phyloP scores from a whole-genome alignment of 2,329 filamentous ascomycete species.

The Moelleriella libera region DNA sequence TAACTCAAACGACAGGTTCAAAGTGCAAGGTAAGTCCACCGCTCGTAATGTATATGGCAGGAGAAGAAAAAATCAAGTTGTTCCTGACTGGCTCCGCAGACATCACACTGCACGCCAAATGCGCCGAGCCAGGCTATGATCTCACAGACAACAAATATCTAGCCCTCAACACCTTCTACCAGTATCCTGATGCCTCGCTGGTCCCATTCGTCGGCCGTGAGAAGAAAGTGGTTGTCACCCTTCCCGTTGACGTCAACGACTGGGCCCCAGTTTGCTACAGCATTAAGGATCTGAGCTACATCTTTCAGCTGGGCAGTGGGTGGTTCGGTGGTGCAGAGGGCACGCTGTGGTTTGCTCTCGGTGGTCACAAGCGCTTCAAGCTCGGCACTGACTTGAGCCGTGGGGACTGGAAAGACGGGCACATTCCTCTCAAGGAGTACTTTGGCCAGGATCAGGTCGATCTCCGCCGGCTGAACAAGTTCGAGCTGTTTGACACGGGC shows the following conservation, averaged over 20 bases:
- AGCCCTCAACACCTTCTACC: background rate
- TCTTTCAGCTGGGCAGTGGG: background rate
- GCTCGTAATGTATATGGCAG: too few relatives aligned
- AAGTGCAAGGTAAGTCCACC: background rate
- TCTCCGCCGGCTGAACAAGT: background rate
- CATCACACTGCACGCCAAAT: background rate
- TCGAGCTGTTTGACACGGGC: background rate
- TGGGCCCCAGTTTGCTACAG: background rate
- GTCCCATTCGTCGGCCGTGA: slow-evolving; percentile 1
- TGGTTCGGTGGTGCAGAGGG: background rate
- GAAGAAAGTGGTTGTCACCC: background rate
- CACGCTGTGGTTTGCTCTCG: background rate
- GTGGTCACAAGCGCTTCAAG: background rate
- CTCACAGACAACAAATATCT: background rate
- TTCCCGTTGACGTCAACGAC: background rate
- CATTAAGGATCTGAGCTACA: background rate
- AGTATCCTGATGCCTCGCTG: slow-evolving; percentile 4
- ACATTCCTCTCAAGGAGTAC: background rate
- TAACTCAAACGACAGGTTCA: background rate
- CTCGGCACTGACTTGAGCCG: background rate
- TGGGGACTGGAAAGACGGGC: background rate
- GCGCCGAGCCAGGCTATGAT: background rate
- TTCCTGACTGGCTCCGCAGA: background rate
- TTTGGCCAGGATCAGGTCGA: background rate
- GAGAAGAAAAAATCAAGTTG: too few relatives aligned